A percentile compares a stretch with the other conserved stretches of the same genome.
Evolutionary conservation across 371 early-diverging fungal genomes (phyloP).

Genomic region (Smittium culicis): DNA sequence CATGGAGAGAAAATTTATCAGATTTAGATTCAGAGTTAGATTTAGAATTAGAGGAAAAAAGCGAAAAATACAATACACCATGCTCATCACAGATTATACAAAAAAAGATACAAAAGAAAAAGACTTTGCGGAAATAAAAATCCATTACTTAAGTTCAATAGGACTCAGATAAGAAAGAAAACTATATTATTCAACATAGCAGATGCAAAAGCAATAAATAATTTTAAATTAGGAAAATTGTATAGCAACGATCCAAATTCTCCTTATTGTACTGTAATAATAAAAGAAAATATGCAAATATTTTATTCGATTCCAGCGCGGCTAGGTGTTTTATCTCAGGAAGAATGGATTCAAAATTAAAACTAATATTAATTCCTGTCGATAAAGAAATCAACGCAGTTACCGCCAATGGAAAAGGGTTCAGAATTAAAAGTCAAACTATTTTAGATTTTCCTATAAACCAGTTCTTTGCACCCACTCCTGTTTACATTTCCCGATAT

Average conservation of each 20-base stretch:
- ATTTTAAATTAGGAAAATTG: background rate
- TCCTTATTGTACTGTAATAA: background rate
- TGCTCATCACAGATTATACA: background rate
- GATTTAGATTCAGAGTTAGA: background rate
- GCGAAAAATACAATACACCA: background rate
- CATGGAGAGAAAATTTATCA: background rate
- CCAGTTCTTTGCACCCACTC: background rate
- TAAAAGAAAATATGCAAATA: background rate
- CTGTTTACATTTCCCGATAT: background rate
- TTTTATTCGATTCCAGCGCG: conserved; percentile 4
- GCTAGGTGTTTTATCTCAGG: background rate
- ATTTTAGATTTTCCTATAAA: background rate
- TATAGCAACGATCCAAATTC: background rate
- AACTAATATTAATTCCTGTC: background rate
- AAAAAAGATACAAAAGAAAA: background rate
- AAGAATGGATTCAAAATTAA: background rate
- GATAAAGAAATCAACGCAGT: background rate
- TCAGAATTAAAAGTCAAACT: background rate
- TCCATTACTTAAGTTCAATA: background rate
- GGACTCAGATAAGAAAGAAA: background rate
- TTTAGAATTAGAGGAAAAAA: background rate
- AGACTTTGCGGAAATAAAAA: background rate
- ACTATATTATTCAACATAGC: background rate
- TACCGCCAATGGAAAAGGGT: conserved; percentile 1
- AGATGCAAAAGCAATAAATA: background rate